Percentiles rank a stretch among this genome's conserved stretches.
Evolutionary conservation across 78 protist species (phyloP).

Genomic region (Dictyostelium purpureum): DNA sequence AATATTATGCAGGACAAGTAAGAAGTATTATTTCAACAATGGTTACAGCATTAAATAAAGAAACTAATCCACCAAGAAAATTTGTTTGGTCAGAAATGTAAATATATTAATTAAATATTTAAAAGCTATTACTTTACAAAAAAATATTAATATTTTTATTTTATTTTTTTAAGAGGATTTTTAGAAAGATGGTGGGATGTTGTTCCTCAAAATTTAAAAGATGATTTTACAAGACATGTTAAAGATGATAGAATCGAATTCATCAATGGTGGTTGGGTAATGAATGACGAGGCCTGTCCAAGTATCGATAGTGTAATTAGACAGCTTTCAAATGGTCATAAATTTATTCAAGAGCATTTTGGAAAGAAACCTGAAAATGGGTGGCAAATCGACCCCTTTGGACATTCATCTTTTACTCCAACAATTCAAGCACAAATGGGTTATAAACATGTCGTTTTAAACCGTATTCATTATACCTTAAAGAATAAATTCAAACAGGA

Average conservation of each 20-base stretch:
- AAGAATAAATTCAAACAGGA: conserved; percentile 4
- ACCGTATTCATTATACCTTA: conserved; percentile 8
- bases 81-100: conserved; percentile 77
- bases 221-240: conserved; percentile 8
- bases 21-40: not conserved
- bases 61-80: not conserved
- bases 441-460: conserved; percentile 18
- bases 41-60: not conserved
- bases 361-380: conserved; percentile 37
- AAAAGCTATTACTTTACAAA: too few species aligned
- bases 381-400: conserved; percentile 78
- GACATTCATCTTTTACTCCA: conserved; percentile 38
- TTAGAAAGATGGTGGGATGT: conserved; percentile 41
- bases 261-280: conserved; percentile 50
- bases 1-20: conserved; percentile 10
- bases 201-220: not conserved
- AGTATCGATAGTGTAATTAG: conserved; percentile 8
- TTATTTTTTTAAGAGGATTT: conserved; percentile 24
- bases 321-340: conserved; percentile 32
- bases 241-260: conserved; percentile 14
- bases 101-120: not conserved
- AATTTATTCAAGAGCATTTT: conserved; percentile 39
- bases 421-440: conserved; percentile 46
- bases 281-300: conserved; percentile 47
- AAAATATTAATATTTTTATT: not conserved